Base-by-base conservation (phyloP, 176 grass and related monocot species). In the Elaeis guineensis region DNA sequence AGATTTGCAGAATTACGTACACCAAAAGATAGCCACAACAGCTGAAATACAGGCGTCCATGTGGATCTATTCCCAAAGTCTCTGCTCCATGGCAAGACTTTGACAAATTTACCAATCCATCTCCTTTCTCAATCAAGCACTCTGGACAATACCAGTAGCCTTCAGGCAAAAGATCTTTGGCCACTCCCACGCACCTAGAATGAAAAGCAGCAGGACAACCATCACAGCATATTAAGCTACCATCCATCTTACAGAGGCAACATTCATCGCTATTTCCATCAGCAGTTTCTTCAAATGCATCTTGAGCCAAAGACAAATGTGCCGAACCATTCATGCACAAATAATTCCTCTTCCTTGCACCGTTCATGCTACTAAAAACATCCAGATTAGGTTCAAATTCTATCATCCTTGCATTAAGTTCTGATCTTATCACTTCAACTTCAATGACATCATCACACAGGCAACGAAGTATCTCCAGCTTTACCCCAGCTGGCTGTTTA, bases 191-290 rank as follows among this genome's bases (percentile, higher is more conserved):
- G 64, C 92, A 97, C 77, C 75, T 98, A 30, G 93, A 98, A 75
- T 98, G 93, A 62, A 98, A 98, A 6, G 93, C 93, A 59, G 85
- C 80, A 72, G 93, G 93, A 72, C 93, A 98, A 59, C 88, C 93
- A 76, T 98, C 93, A 35, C 93, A 98, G 59, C 93, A 98, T 78
- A 98, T 65, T 66, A 92, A 80, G 53, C 81, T 98, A 70, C 93
- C 93, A 81, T 92, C 93, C 64, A 98, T 98, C 16, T 78, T 67
- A 67, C 93, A 98, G 22, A 98, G 78, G 61, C 80, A 83, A 60
- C 93, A 98, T 20, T 98, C 93, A 17, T 98, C 88, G 24, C 78
- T 92, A 64, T 98, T 98, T 60, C 79, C 62, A 75, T 98, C 93
- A 67, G 72, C 89, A 53, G 60, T 51, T 20, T 75, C 86, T 76